These are phyloP conservation scores for Volutella citrinella DNA, from an alignment of 2,329 filamentous ascomycete species.

Conservation along the genomic window DNA sequence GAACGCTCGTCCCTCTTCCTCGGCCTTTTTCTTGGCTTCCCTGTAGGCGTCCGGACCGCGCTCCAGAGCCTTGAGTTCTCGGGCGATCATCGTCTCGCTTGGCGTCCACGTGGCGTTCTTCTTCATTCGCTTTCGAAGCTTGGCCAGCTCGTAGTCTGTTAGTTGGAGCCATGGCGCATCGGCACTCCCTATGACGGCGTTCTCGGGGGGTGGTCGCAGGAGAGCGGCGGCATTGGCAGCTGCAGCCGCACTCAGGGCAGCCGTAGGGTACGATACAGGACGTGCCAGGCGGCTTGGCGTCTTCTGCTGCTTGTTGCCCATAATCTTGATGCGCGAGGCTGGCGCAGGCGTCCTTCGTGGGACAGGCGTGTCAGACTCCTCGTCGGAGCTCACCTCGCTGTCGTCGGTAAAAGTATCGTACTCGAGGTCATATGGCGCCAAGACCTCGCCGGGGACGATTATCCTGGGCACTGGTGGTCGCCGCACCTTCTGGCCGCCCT, in stretches of 20 bases:
- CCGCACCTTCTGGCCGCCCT: slow-evolving; percentile 44
- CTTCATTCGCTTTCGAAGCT: slow-evolving; percentile 82
- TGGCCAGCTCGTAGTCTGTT: slow-evolving; percentile 62
- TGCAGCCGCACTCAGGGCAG: slow-evolving; percentile 35
- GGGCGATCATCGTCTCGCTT: slow-evolving; percentile 80
- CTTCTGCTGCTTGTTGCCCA: slow-evolving; percentile 42
- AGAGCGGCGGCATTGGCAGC: slow-evolving; percentile 39
- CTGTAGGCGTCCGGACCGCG: slow-evolving; percentile 63
- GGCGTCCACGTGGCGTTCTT: slow-evolving; percentile 86
- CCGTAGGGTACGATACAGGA: slow-evolving; percentile 32
- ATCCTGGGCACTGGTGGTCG: slow-evolving; percentile 53
- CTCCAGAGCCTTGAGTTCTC: slow-evolving; percentile 69
- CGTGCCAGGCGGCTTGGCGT: slow-evolving; percentile 39
- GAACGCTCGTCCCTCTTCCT: slow-evolving; percentile 63
- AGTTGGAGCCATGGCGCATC: slow-evolving; percentile 66
- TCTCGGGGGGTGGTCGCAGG: slow-evolving; percentile 57
- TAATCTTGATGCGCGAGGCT: slow-evolving; percentile 48
- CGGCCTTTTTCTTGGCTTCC: slow-evolving; percentile 61
- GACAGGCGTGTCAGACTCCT: slow-evolving; percentile 42
- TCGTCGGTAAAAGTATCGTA: slow-evolving; percentile 56
- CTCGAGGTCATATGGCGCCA: slow-evolving; percentile 63
- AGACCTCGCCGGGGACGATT: slow-evolving; percentile 63
- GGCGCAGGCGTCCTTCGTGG: slow-evolving; percentile 34
- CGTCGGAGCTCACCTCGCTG: slow-evolving; percentile 51
- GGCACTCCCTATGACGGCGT: slow-evolving; percentile 55